Conservation (phyloP, 148 eudicot species). For the Pharnaceum exiguum region DNA sequence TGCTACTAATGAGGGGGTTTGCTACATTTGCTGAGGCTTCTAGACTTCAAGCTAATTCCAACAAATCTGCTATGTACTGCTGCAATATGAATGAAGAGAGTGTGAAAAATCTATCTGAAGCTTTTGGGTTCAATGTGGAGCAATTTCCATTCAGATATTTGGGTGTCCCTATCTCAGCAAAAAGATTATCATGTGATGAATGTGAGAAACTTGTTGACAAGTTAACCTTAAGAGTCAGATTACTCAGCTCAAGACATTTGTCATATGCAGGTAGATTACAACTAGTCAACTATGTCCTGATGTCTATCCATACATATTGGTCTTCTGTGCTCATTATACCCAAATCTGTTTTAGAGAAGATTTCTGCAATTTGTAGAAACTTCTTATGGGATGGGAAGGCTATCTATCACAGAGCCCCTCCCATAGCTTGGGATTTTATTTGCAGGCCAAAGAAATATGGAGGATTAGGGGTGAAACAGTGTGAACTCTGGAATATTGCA, state of each 20-base stretch:
- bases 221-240: not conserved
- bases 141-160: not conserved
- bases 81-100: not conserved
- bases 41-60: no score
- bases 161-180: not conserved
- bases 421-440: not conserved
- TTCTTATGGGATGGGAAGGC: not conserved
- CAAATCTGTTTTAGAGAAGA: no score
- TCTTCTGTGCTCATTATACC: no score
- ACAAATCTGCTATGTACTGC: not conserved
- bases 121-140: not conserved
- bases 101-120: not conserved
- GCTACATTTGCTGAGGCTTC: not conserved
- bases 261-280: not conserved
- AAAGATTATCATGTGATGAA: not conserved
- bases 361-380: not conserved
- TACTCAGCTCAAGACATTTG: not conserved
- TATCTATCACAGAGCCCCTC: not conserved
- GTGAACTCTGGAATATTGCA: not conserved
- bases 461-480: not conserved
- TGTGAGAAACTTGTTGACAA: not conserved
- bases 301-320: no score
- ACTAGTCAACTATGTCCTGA: not conserved
- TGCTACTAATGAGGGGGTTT: not conserved
- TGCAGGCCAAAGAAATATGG: not conserved